Base-by-base conservation (phyloP, 352 stramenopile genomes). In the Paralagenidium karlingii region DNA sequence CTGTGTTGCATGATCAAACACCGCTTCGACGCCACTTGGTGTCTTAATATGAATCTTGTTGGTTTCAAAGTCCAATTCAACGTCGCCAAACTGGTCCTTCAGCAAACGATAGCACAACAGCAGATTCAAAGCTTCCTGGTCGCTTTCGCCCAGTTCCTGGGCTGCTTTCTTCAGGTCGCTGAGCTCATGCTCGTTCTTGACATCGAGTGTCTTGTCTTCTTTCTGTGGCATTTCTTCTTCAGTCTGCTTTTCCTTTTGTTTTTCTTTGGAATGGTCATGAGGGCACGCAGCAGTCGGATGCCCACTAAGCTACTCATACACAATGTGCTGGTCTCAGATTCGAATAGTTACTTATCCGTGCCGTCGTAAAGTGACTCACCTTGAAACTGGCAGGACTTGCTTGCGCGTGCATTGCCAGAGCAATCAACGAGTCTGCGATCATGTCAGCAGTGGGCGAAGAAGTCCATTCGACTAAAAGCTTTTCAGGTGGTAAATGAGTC, bases 361-460 rank as follows among this genome's bases (percentile, higher is more conserved):
- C n/a, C n/a, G n/a, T n/a, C n/a, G n/a, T n/a, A n/a, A n/a, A n/a
- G n/a, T 60, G 56, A 46, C 69, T 82, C 18, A 89, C 44, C 54
- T 92, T 88, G 48, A 91, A 88, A 30, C 70, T 79, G 18, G 73
- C 75, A 5, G 69, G 73, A 44, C 77, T 87, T 33, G 80, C 76
- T 45, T 90, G 70, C 2, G 75, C 81, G 47, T 98, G 91, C 83
- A 98, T 96, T n/a, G 95, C 74, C 10, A 98, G 60, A 13, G 85
- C 88, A 28, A 97, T 89, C n/a, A 97, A 66, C 13, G 89, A 95
- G 69, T 98, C 94, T 15, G 92, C 94, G 42, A 98, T 90, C 54
- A 97, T 91, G 53, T 98, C 94, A 6, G 82, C 86, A 3, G 83
- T 94, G n/a, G 92, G 87, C 26, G 82, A 88, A 8, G 89, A 88